These are phyloP conservation scores for Mycena vulgaris DNA, from an alignment of 768 basidiomycete species.

Conservation along the genomic window DNA sequence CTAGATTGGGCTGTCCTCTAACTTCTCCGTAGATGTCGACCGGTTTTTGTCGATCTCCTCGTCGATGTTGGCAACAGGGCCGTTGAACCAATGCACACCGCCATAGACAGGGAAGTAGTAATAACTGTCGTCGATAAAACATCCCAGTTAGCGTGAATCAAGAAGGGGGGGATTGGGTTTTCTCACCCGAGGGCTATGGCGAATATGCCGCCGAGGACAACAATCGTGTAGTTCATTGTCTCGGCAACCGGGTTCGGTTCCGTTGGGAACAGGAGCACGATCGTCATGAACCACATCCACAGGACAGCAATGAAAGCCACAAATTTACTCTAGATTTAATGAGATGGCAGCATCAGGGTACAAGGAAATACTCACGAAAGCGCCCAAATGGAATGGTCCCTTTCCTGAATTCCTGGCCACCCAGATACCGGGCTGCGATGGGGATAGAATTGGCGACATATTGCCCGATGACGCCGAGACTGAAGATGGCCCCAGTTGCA, in stretches of 20 bases:
- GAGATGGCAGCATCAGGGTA: no score
- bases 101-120: no score
- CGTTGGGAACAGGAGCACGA: slow-evolving; percentile 69
- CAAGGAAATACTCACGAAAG: slow-evolving; percentile 59
- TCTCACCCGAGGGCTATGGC: no score
- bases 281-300: slow-evolving; percentile 69
- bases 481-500: slow-evolving; percentile 71
- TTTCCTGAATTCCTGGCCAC: slow-evolving; percentile 60
- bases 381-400: slow-evolving; percentile 66
- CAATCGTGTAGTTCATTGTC: slow-evolving; percentile 73
- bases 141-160: no score
- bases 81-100: no score
- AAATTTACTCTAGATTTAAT: slow-evolving; percentile 56
- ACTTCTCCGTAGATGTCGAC: no score
- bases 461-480: slow-evolving; percentile 60
- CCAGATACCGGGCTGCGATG: slow-evolving; percentile 65
- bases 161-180: no score
- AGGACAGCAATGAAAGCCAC: slow-evolving; percentile 60
- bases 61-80: no score
- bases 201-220: slow-evolving; percentile 69
- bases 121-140: no score
- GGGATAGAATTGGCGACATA: slow-evolving; percentile 67
- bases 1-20: no score
- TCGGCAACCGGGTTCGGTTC: slow-evolving; percentile 53
- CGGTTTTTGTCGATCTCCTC: no score